A percentile compares a stretch with the other conserved stretches of the same genome.
Conservation (phyloP, 768 basidiomycete genomes). For the Tricholoma matsutake region DNA sequence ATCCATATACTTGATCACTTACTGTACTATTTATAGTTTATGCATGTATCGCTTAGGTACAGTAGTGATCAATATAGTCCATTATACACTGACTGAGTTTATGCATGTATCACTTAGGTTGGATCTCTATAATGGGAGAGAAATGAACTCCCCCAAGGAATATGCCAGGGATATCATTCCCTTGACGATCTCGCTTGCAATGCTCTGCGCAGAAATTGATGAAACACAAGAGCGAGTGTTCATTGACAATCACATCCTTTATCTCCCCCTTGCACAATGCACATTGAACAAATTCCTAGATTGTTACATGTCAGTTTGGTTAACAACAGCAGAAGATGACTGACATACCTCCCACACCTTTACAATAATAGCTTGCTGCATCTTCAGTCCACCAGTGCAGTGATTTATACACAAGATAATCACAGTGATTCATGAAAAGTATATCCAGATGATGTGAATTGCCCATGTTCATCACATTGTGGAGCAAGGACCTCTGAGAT, state of each 20-base stretch:
- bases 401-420: not conserved
- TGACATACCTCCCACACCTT: slow-evolving; percentile 19
- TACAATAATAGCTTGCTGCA: slow-evolving; percentile 20
- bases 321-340: not conserved
- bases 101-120: no score
- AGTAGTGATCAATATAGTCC: no score
- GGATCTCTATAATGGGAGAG: not conserved
- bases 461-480: not conserved
- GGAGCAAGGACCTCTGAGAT: not conserved
- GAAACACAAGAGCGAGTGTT: slow-evolving; percentile 25
- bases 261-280: slow-evolving; percentile 13
- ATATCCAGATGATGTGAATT: no score
- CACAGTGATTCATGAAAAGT: no score
- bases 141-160: slow-evolving; percentile 27
- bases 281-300: not conserved
- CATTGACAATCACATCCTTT: slow-evolving; percentile 25
- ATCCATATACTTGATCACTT: no score
- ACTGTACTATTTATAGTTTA: no score
- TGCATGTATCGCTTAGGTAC: no score
- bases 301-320: not conserved
- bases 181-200: slow-evolving; percentile 16
- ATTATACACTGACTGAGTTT: not conserved
- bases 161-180: slow-evolving; percentile 22
- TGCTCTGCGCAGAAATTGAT: slow-evolving; percentile 22
- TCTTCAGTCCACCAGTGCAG: slow-evolving; percentile 20